Percentiles rank a stretch among this genome's conserved stretches.
These are phyloP conservation scores for Lachancea fermentati DNA, from an alignment of 805 yeast genomes.

Conservation along the genomic window DNA sequence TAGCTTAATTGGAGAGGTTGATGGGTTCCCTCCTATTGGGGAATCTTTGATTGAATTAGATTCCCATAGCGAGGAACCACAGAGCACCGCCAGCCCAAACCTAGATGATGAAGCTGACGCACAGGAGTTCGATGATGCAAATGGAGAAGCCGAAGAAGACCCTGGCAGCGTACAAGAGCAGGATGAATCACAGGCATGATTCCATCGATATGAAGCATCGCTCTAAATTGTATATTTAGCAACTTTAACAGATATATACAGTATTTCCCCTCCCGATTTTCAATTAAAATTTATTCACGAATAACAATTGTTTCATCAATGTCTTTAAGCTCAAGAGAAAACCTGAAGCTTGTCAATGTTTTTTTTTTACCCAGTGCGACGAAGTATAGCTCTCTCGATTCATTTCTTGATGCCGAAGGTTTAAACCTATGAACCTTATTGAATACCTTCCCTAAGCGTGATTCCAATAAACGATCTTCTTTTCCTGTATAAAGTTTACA, in stretches of 20 bases:
- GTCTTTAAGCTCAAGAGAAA: slow-evolving; percentile 24
- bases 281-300: too few species aligned
- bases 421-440: slow-evolving; percentile 60
- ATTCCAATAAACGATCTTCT: slow-evolving; percentile 64
- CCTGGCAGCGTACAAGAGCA: slow-evolving; percentile 11
- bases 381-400: slow-evolving; percentile 79
- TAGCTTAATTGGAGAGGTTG: slow-evolving; percentile 36
- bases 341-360: slow-evolving; percentile 40
- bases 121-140: slow-evolving; percentile 16
- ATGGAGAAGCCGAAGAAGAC: slow-evolving; percentile 16
- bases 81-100: slow-evolving; percentile 12
- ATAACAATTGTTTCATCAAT: too few species aligned
- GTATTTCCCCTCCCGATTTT: background rate
- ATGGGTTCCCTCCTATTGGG: slow-evolving; percentile 30
- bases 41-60: slow-evolving; percentile 39
- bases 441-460: slow-evolving; percentile 54
- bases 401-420: slow-evolving; percentile 74
- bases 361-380: slow-evolving; percentile 52
- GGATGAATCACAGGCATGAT: slow-evolving; percentile 17
- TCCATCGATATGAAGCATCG: slow-evolving; percentile 4
- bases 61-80: slow-evolving; percentile 23
- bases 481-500: slow-evolving; percentile 83
- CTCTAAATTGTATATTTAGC: background rate
- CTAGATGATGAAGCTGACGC: slow-evolving; percentile 19
- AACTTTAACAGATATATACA: slow-evolving; percentile 1